Percentiles rank a stretch among this genome's conserved stretches.
phyloP scores from a whole-genome alignment of 2,329 filamentous ascomycete species.

The Didymosphaeria variabile region DNA sequence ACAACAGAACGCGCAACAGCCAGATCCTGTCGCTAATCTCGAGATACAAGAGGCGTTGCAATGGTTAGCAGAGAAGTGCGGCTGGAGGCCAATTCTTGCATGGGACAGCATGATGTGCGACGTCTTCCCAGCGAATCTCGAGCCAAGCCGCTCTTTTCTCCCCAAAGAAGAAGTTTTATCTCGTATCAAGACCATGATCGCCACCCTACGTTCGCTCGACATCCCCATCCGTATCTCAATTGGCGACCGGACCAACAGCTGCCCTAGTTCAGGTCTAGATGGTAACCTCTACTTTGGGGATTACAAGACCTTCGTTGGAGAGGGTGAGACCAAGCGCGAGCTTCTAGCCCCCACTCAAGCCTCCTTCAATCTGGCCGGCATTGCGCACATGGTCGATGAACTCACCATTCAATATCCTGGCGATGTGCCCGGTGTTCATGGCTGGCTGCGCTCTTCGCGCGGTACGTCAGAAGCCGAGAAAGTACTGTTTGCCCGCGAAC shows the following conservation, averaged over 20 bases:
- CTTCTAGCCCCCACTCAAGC: slow-evolving; percentile 43
- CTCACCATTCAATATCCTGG: slow-evolving; percentile 46
- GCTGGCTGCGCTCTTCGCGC: slow-evolving; percentile 35
- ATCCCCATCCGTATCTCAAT: slow-evolving; percentile 48
- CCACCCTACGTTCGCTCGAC: slow-evolving; percentile 36
- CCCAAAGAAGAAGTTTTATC: slow-evolving; percentile 43
- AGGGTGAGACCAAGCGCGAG: slow-evolving; percentile 35
- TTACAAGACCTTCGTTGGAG: slow-evolving; percentile 43
- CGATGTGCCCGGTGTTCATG: slow-evolving; percentile 43
- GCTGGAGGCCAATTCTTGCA: slow-evolving; percentile 44
- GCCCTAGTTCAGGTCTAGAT: slow-evolving; percentile 39
- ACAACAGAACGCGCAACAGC: slow-evolving; percentile 22
- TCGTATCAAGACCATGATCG: slow-evolving; percentile 43
- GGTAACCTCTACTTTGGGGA: slow-evolving; percentile 48
- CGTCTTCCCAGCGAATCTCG: slow-evolving; percentile 47
- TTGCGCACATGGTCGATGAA: slow-evolving; percentile 48
- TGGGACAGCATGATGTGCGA: slow-evolving; percentile 51
- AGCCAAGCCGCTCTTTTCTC: slow-evolving; percentile 37
- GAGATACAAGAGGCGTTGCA: slow-evolving; percentile 44
- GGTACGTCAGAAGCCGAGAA: slow-evolving; percentile 35
- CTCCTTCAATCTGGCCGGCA: slow-evolving; percentile 40
- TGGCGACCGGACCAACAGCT: slow-evolving; percentile 39
- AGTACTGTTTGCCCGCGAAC: slow-evolving; percentile 41
- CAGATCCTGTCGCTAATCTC: slow-evolving; percentile 40
- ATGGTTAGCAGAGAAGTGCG: slow-evolving; percentile 43